Base-by-base conservation (phyloP, 345 rosid genomes). In the Eucalyptus curtisii region DNA sequence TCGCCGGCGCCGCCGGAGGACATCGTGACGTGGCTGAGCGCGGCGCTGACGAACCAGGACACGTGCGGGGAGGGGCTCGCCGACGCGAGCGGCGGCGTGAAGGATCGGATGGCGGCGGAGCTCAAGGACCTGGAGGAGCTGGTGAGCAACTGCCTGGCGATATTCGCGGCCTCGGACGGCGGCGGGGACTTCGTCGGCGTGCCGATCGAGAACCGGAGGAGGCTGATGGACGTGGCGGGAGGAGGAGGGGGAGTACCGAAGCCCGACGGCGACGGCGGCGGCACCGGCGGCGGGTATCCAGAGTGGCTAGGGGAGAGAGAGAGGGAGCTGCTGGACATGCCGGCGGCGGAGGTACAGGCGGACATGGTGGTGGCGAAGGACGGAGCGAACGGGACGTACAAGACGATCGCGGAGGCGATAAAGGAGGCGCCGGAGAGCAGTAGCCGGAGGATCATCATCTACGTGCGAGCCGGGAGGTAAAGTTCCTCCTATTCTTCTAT, bases 391-490 rank as follows among this genome's bases (percentile, higher is more conserved):
- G 99, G 99, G 48, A 95, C 98, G 86, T 92, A 88, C 68, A 96
- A 95, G 90, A 98, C 99, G 68, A 95, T 98, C 42, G 27, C 94
- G 30, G 99, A 95, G 91, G 99, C 99, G 52, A 96, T 98, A 86
- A 98, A 98, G 91, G 93, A 93, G 89, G 99, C 95, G 88, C 99
- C 99, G 66, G 95, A 95, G 91, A 33, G 91, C 66, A 98, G 97
- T 45, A 87, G 49, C 49, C 95, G 96, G 86, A 95, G 99, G 86
- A 93, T 90, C 48, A 92, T 98, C 48, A 98, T 98, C 86, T 97
- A 96, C 91, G 97, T 98, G 76, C 95, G 81, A 91, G 99, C 99
- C 88, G 99, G 99, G 92, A 98, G 97, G 99, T 98, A 94, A 90
- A 68, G n/a, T 42, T 30, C 25, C 55, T 24, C 50, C 8, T 25